Conservation (phyloP, 78 protist genomes). For the Chrysochromulina parva region DNA sequence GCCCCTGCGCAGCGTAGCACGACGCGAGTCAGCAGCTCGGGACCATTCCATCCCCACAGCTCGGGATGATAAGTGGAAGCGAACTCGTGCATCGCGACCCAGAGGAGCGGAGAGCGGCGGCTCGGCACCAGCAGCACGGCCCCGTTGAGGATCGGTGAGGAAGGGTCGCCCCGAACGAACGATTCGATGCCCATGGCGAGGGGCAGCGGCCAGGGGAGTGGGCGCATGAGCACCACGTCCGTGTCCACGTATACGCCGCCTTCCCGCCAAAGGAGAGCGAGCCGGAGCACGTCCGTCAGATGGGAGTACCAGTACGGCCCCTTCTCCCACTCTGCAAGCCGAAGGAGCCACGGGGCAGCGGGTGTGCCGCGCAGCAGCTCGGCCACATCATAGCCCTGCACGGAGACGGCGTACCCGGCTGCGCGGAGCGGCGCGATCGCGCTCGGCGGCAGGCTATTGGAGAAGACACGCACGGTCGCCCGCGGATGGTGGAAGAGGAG, state of each 20-base stretch:
- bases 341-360: background rate
- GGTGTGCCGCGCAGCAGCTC: background rate
- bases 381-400: background rate
- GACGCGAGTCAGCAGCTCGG: constrained; percentile 9
- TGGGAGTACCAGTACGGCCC: background rate
- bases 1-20: background rate
- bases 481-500: constrained; percentile 1
- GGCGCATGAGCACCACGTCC: background rate
- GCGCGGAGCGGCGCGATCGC: background rate
- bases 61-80: background rate
- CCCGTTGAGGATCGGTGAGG: background rate
- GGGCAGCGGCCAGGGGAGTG: background rate
- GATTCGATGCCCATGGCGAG: background rate
- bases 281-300: background rate
- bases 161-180: background rate
- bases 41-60: background rate
- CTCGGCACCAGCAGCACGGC: background rate
- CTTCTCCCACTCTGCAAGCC: background rate
- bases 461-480: background rate
- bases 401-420: background rate
- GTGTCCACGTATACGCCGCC: constrained; percentile 8
- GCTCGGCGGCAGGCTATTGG: background rate
- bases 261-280: background rate
- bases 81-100: background rate
- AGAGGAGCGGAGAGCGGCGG: background rate